Conservation (phyloP, 768 basidiomycete genomes). For the Coprinellus micaceus region DNA sequence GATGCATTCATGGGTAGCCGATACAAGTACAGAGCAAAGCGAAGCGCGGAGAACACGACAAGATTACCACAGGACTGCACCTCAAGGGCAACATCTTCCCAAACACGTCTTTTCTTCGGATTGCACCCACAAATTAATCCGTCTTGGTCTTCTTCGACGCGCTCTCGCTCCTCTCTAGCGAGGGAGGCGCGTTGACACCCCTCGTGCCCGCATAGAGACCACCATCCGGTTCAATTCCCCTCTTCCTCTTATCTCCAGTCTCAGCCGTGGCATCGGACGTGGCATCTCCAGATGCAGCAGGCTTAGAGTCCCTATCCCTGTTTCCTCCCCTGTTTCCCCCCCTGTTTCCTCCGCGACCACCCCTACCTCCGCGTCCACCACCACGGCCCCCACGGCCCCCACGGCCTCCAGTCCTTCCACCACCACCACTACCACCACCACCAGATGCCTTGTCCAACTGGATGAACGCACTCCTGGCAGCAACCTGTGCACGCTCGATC, state of each 20-base stretch:
- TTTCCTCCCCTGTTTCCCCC: constrained; percentile 39
- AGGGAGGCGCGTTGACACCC: constrained; percentile 58
- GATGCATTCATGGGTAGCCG: too few species aligned
- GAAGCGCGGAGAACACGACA: too few species aligned
- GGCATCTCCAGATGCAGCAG: constrained; percentile 29
- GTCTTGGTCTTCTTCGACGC: constrained; percentile 44
- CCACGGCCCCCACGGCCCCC: constrained; percentile 40
- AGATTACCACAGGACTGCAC: too few species aligned
- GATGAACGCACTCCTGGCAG: constrained; percentile 51
- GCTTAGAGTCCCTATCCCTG: constrained; percentile 33
- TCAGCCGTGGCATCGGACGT: constrained; percentile 25
- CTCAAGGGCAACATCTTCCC: too few species aligned
- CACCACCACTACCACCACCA: constrained; percentile 21
- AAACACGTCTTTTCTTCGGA: constrained; percentile 9
- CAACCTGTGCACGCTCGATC: constrained; percentile 67
- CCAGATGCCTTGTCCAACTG: constrained; percentile 19
- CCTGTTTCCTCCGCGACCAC: constrained; percentile 33
- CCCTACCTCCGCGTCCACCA: constrained; percentile 44
- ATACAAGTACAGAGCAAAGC: too few species aligned
- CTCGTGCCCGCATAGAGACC: constrained; percentile 65
- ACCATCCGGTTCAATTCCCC: constrained; percentile 74
- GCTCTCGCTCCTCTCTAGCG: constrained; percentile 27
- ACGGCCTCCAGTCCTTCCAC: constrained; percentile 27
- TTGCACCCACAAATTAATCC: constrained; percentile 22
- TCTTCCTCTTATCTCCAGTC: constrained; percentile 72